These are phyloP conservation scores for Maudiozyma pseudohumilis DNA, from an alignment of 805 yeast genomes.

Conservation along the genomic window DNA sequence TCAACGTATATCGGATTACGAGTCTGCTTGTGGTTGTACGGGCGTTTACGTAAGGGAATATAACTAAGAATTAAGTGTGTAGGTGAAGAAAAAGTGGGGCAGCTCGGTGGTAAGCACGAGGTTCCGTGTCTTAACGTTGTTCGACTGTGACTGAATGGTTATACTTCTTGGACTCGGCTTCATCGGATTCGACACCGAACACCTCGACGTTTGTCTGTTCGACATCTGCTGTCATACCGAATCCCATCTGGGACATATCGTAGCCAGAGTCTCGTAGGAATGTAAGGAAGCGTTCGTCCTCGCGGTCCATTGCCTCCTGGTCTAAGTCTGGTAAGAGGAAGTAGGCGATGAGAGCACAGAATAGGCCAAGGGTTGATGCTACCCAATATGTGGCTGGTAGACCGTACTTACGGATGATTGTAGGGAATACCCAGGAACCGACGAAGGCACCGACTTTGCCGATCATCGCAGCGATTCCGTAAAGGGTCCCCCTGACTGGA, in stretches of 20 bases:
- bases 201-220: neutral
- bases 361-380: constrained; percentile 63
- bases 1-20: no score
- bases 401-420: constrained; percentile 66
- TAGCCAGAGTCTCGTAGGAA: constrained; percentile 39
- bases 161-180: no score
- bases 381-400: constrained; percentile 73
- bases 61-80: no score
- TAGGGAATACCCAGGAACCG: constrained; percentile 84
- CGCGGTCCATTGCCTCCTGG: constrained; percentile 71
- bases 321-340: constrained; percentile 72
- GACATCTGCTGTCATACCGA: neutral
- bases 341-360: constrained; percentile 59
- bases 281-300: constrained; percentile 60
- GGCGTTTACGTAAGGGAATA: no score
- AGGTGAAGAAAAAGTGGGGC: no score
- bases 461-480: constrained; percentile 82
- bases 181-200: neutral
- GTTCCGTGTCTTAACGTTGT: no score
- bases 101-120: no score
- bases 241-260: neutral
- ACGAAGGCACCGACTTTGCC: constrained; percentile 92
- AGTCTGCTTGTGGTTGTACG: no score
- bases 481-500: constrained; percentile 82
- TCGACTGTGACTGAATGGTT: no score